phyloP scores from a whole-genome alignment of 2,329 filamentous ascomycete genomes.

The Botrytis elliptica region DNA sequence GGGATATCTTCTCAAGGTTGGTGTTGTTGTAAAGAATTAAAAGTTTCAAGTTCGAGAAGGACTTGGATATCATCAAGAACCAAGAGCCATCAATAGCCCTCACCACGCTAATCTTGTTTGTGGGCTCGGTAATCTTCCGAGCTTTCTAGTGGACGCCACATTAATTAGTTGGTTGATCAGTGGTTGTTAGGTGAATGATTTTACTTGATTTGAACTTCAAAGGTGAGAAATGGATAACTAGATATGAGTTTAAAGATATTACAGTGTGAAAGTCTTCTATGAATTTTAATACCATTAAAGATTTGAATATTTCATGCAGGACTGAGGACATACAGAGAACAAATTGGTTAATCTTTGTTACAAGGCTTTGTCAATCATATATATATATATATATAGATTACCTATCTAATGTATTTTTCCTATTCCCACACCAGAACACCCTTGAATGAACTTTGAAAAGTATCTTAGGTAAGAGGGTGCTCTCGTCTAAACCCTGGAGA shows the following conservation, averaged over 20 bases:
- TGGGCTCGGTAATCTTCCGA: neutral
- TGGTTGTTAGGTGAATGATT: neutral
- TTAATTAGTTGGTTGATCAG: neutral
- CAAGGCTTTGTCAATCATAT: neutral
- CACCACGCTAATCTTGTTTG: too few relatives aligned
- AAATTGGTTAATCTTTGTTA: too few relatives aligned
- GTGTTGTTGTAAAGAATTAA: neutral
- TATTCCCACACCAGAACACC: rapidly evolving
- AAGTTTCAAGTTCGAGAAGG: neutral
- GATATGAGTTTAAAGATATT: neutral
- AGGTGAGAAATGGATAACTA: neutral
- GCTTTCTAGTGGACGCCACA: neutral
- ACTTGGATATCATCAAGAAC: neutral
- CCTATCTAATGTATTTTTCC: neutral
- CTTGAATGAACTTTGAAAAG: too few relatives aligned
- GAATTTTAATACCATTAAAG: too few relatives aligned
- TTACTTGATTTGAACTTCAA: neutral
- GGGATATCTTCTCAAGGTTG: neutral
- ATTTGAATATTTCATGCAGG: rapidly evolving
- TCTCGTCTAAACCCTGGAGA: neutral
- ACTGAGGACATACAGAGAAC: neutral
- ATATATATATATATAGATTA: too few relatives aligned
- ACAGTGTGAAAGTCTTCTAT: too few relatives aligned
- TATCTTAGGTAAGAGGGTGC: neutral
- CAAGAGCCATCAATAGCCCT: neutral